Percentiles rank a stretch among this genome's conserved stretches.
These are phyloP conservation scores for Metschnikowia arizonensis DNA, from an alignment of 805 yeast genomes.

Conservation along the genomic window DNA sequence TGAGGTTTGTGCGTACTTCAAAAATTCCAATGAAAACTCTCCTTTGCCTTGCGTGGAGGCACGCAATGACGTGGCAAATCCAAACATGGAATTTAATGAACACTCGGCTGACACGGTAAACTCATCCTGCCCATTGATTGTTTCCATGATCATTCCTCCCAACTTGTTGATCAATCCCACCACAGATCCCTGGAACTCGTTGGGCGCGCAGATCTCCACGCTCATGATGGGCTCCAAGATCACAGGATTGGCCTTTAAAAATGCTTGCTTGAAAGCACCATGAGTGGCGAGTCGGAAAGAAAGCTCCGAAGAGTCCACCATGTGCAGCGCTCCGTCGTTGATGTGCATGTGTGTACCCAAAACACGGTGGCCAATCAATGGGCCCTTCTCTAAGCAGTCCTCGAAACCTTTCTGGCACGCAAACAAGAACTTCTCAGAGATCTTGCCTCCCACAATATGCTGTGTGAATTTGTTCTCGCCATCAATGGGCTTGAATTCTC, in stretches of 20 bases:
- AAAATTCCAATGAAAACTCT: constrained; percentile 92
- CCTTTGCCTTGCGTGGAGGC: constrained; percentile 99
- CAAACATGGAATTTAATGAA: constrained; percentile 94
- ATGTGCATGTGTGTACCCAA: constrained; percentile 89
- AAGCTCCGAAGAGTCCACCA: constrained; percentile 94
- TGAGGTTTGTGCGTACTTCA: constrained; percentile 85
- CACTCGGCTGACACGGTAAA: constrained; percentile 92
- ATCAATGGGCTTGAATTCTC: constrained; percentile 63
- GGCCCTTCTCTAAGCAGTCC: constrained; percentile 94
- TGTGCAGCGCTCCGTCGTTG: constrained; percentile 96
- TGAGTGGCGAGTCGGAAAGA: constrained; percentile 91
- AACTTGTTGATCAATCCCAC: constrained; percentile 90
- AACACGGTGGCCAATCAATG: constrained; percentile 90
- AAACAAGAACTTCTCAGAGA: constrained; percentile 87
- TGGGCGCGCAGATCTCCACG: constrained; percentile 89
- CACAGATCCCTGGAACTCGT: constrained; percentile 91
- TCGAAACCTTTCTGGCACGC: constrained; percentile 96
- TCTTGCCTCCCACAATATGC: constrained; percentile 93
- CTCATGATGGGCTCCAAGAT: constrained; percentile 95
- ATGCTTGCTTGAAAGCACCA: constrained; percentile 90
- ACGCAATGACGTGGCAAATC: constrained; percentile 91
- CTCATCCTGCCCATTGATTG: constrained; percentile 92
- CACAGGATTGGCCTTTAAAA: constrained; percentile 77
- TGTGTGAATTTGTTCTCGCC: constrained; percentile 76
- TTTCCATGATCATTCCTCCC: constrained; percentile 88